Percentiles rank a stretch among this genome's conserved stretches.
phyloP scores from a whole-genome alignment of 352 stramenopile species.

The Globisporangium irregulare region DNA sequence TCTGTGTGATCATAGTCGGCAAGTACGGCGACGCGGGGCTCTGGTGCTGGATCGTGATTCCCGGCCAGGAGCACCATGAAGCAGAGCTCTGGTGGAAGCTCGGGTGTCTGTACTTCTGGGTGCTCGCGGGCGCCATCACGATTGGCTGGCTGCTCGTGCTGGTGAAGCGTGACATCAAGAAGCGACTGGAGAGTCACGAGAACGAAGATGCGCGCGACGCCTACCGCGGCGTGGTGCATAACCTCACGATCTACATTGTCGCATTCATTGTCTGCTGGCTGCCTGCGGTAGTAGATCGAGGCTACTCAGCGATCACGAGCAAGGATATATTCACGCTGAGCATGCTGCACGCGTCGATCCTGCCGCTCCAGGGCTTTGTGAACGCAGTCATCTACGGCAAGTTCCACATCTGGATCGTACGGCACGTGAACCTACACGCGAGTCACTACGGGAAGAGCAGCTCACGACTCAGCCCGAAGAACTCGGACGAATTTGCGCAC shows the following conservation, averaged over 20 bases:
- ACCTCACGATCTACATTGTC: constrained; percentile 78
- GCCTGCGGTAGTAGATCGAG: constrained; percentile 62
- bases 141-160: constrained; percentile 66
- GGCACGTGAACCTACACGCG: constrained; percentile 47
- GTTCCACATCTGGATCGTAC: constrained; percentile 78
- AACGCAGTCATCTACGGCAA: constrained; percentile 87
- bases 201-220: constrained; percentile 74
- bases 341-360: constrained; percentile 72
- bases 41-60: constrained; percentile 76
- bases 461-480: constrained; percentile 40
- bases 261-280: constrained; percentile 82
- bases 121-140: constrained; percentile 47
- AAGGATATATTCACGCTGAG: constrained; percentile 56
- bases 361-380: constrained; percentile 81
- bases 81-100: constrained; percentile 77
- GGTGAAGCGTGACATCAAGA: constrained; percentile 81
- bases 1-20: constrained; percentile 26
- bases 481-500: constrained; percentile 37
- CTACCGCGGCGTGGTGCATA: constrained; percentile 81
- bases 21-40: constrained; percentile 66
- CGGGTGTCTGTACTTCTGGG: constrained; percentile 71
- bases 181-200: constrained; percentile 59
- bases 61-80: constrained; percentile 26
- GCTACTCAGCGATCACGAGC: constrained; percentile 55
- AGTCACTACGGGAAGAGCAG: constrained; percentile 24